Conservation (phyloP, 2,329 filamentous ascomycete genomes). For the Orbilia brochopaga region DNA sequence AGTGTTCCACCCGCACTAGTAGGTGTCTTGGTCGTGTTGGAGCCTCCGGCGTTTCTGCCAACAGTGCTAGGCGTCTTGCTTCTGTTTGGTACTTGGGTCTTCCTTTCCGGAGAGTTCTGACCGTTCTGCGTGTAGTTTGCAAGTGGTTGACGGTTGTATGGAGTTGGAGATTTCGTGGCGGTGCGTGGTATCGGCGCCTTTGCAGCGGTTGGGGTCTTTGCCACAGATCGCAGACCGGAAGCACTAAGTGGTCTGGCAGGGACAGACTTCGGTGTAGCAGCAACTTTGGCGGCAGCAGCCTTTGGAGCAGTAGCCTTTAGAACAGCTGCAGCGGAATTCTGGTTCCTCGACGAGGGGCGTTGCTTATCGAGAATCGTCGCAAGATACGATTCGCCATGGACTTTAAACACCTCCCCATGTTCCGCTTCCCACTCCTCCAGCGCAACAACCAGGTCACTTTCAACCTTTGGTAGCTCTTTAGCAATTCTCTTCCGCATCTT, state of each 20-base stretch:
- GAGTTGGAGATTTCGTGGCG: slow-evolving; percentile 47
- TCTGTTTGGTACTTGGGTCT: slow-evolving; percentile 23
- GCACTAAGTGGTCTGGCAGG: slow-evolving; percentile 39
- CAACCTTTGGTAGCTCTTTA: slow-evolving; percentile 92
- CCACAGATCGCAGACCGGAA: slow-evolving; percentile 34
- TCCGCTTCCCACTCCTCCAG: slow-evolving; percentile 91
- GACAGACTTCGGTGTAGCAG: slow-evolving; percentile 30
- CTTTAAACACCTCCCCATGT: slow-evolving; percentile 88
- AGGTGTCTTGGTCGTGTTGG: slow-evolving; percentile 43
- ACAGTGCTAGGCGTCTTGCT: slow-evolving; percentile 46
- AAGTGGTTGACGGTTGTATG: slow-evolving; percentile 36
- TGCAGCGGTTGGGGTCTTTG: slow-evolving; percentile 25
- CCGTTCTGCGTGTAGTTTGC: slow-evolving; percentile 34
- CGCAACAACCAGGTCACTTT: slow-evolving; percentile 79
- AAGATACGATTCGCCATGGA: slow-evolving; percentile 89
- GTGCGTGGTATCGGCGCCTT: slow-evolving; percentile 28
- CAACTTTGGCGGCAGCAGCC: slow-evolving; percentile 21
- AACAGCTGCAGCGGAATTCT: slow-evolving; percentile 40
- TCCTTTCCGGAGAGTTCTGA: slow-evolving; percentile 40
- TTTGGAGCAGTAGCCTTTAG: slow-evolving; percentile 36
- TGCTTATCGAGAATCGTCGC: slow-evolving; percentile 61
- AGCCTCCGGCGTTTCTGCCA: slow-evolving; percentile 17
- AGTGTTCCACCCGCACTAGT: slow-evolving; percentile 40
- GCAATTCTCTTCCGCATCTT: slow-evolving; percentile 98
- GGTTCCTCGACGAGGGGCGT: slow-evolving; percentile 35